Evolutionary conservation across 2,329 filamentous ascomycete genomes (phyloP).

Genomic region (Canariomyces notabilis): DNA sequence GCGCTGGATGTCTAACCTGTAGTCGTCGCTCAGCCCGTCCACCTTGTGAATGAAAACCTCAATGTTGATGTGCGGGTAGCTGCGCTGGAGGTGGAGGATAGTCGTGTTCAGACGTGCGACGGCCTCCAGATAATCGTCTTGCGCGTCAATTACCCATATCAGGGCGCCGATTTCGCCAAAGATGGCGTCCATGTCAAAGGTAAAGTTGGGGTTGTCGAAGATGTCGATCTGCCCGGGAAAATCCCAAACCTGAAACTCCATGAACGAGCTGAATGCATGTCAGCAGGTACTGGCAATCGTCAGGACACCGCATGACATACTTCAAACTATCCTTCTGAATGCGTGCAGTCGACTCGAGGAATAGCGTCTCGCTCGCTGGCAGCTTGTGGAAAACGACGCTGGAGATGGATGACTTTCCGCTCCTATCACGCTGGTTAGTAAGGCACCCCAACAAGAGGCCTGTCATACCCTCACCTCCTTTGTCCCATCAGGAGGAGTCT

Average conservation of each 20-base stretch:
- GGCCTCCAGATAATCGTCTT: conserved; percentile 94
- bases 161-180: conserved; percentile 91
- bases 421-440: conserved; percentile 50
- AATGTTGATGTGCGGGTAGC: conserved; percentile 90
- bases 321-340: conserved; percentile 95
- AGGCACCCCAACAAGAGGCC: background rate
- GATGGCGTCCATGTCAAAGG: conserved; percentile 87
- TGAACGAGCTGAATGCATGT: conserved; percentile 68
- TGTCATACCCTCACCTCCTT: conserved; percentile 58
- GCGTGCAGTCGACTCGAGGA: conserved; percentile 87
- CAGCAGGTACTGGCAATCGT: conserved; percentile 10
- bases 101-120: conserved; percentile 82
- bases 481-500: conserved; percentile 91
- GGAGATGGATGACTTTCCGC: conserved; percentile 96
- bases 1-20: conserved; percentile 90
- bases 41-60: conserved; percentile 99
- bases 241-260: conserved; percentile 99
- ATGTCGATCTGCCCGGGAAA: conserved; percentile 89
- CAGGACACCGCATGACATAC: conserved; percentile 47
- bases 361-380: conserved; percentile 90
- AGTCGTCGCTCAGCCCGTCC: conserved; percentile 94
- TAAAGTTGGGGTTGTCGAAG: conserved; percentile 81
- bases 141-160: conserved; percentile 98
- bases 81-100: conserved; percentile 81
- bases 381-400: conserved; percentile 99